These are phyloP conservation scores for Rutidosis leptorrhynchoides DNA, from an alignment of 129 eudicot species.

Conservation along the genomic window DNA sequence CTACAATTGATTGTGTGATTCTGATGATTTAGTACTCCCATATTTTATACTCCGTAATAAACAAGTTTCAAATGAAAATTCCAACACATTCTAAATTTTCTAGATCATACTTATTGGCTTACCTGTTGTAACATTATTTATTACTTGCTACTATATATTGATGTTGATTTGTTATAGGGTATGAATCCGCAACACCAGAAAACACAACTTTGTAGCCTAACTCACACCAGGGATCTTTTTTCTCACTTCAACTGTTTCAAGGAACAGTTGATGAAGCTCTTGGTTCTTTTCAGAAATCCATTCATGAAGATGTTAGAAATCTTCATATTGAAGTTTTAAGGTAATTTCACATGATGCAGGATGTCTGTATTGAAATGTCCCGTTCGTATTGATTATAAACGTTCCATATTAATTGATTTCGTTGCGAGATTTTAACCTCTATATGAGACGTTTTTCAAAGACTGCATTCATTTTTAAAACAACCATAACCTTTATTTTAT, in stretches of 20 bases:
- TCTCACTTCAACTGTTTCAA: constrained; percentile 89
- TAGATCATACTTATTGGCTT: background rate
- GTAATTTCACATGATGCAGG: constrained; percentile 93
- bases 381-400: too few relatives aligned
- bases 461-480: too few relatives aligned
- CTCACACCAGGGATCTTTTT: constrained; percentile 74
- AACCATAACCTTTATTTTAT: too few relatives aligned
- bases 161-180: constrained; percentile 45
- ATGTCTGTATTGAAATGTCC: too few relatives aligned
- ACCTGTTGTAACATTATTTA: background rate
- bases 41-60: background rate
- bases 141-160: background rate
- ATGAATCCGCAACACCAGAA: constrained; percentile 44
- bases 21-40: background rate
- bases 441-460: too few relatives aligned
- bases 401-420: too few relatives aligned
- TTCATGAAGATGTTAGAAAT: constrained; percentile 94
- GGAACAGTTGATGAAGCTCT: constrained; percentile 92
- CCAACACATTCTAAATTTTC: background rate
- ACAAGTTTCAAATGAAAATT: background rate
- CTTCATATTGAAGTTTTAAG: constrained; percentile 90
- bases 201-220: constrained; percentile 48
- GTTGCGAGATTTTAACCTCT: too few relatives aligned
- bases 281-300: constrained; percentile 82
- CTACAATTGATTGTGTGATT: constrained; percentile 6